A percentile compares a stretch with the other conserved stretches of the same genome.
phyloP scores from a whole-genome alignment of 2,329 filamentous ascomycete genomes.

The Ploettnerulaceae sp. region DNA sequence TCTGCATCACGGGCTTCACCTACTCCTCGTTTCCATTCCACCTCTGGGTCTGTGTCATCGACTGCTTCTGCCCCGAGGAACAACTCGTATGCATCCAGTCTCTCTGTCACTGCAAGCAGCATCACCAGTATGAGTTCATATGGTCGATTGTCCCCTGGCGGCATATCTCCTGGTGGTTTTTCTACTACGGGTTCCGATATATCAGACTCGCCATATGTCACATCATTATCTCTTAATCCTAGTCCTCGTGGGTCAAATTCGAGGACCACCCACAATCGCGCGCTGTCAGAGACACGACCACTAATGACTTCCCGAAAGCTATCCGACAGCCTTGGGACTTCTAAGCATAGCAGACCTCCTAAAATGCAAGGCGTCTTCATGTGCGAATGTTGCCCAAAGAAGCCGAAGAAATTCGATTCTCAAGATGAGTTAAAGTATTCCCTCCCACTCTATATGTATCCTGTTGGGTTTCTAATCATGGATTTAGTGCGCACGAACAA shows the following conservation, averaged over 20 bases:
- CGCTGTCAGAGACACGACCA: conserved; percentile 37
- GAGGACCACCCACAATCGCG: conserved; percentile 33
- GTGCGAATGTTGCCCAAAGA: conserved; percentile 95
- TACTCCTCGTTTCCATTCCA: conserved; percentile 49
- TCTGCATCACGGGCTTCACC: conserved; percentile 51
- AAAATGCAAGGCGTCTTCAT: conserved; percentile 59
- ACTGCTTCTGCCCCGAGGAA: conserved; percentile 57
- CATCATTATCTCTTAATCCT: conserved; percentile 39
- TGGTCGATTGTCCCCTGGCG: conserved; percentile 55
- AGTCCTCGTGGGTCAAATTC: conserved; percentile 36
- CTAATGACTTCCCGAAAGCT: conserved; percentile 42
- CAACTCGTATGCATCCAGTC: conserved; percentile 56
- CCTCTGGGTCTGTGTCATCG: conserved; percentile 60
- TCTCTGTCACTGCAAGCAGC: conserved; percentile 58
- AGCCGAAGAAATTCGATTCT: conserved; percentile 90
- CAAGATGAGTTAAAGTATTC: conserved; percentile 77
- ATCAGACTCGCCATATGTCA: conserved; percentile 50
- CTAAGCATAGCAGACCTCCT: conserved; percentile 43
- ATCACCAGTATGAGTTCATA: conserved; percentile 60
- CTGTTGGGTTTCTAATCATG: conserved; percentile 23
- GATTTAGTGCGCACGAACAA: conserved; percentile 71
- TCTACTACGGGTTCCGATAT: conserved; percentile 26
- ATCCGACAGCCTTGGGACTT: conserved; percentile 36
- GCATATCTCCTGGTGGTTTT: conserved; percentile 42
- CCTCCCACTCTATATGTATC: conserved; percentile 16